Base-by-base conservation (phyloP, 495 filamentous ascomycete species). In the Penicillium odoratum region DNA sequence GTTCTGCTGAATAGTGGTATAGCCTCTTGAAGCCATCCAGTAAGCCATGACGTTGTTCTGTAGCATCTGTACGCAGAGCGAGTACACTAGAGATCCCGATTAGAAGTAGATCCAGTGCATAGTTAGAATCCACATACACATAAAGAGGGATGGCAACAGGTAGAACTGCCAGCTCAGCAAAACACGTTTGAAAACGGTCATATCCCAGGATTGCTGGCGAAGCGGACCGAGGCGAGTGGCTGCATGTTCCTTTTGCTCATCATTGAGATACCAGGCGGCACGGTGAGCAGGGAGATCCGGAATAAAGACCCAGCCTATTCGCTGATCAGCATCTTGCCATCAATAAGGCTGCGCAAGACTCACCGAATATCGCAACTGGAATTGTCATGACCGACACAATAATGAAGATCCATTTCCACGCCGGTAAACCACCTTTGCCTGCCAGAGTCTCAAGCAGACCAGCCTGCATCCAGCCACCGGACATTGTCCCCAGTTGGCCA, bases 91-190 rank as follows among this genome's bases (percentile, higher is more conserved):
- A 31, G 4, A 29, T 11, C 21, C 7, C 9, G 16, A 8, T 36
- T 31, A 51, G 30, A 43, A 18, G 10, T 48, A 30, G 7, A n/a
- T 33, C 28, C 1, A 7, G 6, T 40, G 46, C 3, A 7, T 31
- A 16, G 13, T 11, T 8, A 30, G 15, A 7, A 30, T 48, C 3
- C 46, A 48, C 68, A 28, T 55, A 70, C 70, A 52, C 70, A 73
- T 73, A 57, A 73, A 73, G 36, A 73, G 64, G 11, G 68, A 62
- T 9, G 70, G 70, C 15, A 73, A 55, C 4, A 71, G 67, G 49
- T 65, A 73, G 53, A 73, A 71, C 28, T 73, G 70, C 70, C 70
- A 73, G 60, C 68, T 73, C 38, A 67, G 51, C 1, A 73, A 48
- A 9, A 73, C 67, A 2, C 70, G 65, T 44, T 53, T 63, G 47